A percentile compares a stretch with the other conserved stretches of the same genome.
phyloP scores from a whole-genome alignment of 78 protist genomes.

The Dictyostelium purpureum region DNA sequence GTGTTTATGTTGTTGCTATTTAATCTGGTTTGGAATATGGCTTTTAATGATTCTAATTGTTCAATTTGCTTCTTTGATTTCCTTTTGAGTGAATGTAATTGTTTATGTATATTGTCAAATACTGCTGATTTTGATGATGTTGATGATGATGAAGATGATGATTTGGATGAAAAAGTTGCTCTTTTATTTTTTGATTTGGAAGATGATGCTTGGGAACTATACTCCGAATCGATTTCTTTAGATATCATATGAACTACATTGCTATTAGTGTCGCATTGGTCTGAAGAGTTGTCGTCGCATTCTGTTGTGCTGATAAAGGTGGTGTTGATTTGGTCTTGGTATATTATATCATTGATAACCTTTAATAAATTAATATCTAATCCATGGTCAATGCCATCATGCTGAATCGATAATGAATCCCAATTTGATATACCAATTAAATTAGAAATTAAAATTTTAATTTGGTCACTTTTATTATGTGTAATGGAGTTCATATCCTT shows the following conservation, averaged over 20 bases:
- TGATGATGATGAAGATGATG: background rate
- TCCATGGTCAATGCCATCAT: slow-evolving; percentile 39
- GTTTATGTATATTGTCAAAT: no score
- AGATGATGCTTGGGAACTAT: background rate
- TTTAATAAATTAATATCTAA: slow-evolving; percentile 12
- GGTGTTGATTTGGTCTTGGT: background rate
- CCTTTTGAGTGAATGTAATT: no score
- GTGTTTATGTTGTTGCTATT: background rate
- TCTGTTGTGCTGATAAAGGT: background rate
- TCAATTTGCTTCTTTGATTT: no score
- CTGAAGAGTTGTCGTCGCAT: no score
- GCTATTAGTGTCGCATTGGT: background rate
- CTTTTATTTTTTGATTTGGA: background rate
- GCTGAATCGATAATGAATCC: slow-evolving; percentile 26
- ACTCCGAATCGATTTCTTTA: slow-evolving; percentile 10
- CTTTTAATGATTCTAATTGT: background rate
- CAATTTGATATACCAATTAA: slow-evolving; percentile 27
- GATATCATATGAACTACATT: background rate
- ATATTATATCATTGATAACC: background rate
- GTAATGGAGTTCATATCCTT: background rate
- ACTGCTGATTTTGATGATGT: background rate
- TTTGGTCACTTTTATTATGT: slow-evolving; percentile 27
- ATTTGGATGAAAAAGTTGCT: background rate
- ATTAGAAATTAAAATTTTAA: background rate
- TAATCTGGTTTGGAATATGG: background rate